These are phyloP conservation scores for Papiliotrema flavescens DNA, from an alignment of 1,284 basidiomycete genomes.

Conservation along the genomic window DNA sequence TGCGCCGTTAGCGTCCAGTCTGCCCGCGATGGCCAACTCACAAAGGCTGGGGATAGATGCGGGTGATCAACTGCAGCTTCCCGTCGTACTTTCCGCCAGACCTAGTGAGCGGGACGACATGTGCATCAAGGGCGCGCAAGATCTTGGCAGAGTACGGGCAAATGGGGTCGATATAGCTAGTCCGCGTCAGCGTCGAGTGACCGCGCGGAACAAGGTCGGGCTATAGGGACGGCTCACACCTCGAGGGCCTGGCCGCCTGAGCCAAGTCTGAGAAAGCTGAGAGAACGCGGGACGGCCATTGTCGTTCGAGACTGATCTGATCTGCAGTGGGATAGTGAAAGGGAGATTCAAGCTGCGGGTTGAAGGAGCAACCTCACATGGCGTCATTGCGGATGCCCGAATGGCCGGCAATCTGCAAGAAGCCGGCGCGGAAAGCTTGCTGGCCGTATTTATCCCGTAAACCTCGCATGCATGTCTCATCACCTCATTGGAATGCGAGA, in stretches of 20 bases:
- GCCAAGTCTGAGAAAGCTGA: conserved; percentile 71
- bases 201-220: not conserved
- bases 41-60: conserved; percentile 71
- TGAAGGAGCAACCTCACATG: too few relatives aligned
- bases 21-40: conserved; percentile 23
- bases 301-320: too few relatives aligned
- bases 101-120: conserved; percentile 47
- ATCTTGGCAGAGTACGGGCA: conserved; percentile 67
- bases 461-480: too few relatives aligned
- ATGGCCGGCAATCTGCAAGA: too few relatives aligned
- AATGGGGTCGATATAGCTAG: conserved; percentile 64
- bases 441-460: too few relatives aligned
- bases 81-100: conserved; percentile 66
- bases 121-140: conserved; percentile 42
- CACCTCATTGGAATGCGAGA: too few relatives aligned
- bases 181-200: not conserved
- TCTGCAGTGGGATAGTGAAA: too few relatives aligned
- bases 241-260: conserved; percentile 73
- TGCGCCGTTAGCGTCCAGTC: conserved; percentile 5
- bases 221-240: conserved; percentile 46
- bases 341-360: too few relatives aligned
- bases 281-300: conserved; percentile 80
- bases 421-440: too few relatives aligned
- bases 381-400: too few relatives aligned
- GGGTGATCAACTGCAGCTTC: conserved; percentile 72